Evolutionary conservation across 768 basidiomycete genomes (phyloP).

Genomic region (Boletus rufocinnamomeus): DNA sequence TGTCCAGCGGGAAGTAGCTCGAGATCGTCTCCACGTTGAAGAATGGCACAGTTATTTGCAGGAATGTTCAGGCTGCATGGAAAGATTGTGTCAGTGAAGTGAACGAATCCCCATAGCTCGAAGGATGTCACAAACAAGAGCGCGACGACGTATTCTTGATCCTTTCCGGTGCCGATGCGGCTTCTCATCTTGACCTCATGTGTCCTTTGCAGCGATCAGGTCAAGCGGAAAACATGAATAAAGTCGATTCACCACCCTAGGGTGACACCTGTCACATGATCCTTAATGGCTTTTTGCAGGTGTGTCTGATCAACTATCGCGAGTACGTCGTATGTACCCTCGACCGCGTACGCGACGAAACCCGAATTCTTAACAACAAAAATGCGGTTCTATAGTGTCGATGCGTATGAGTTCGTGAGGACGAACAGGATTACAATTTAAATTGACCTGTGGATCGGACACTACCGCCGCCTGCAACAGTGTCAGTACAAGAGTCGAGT

Average conservation of each 20-base stretch:
- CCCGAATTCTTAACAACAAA: conserved; percentile 81
- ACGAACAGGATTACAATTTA: not conserved
- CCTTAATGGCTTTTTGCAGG: conserved; percentile 57
- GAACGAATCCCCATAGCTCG: not conserved
- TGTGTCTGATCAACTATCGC: conserved; percentile 87
- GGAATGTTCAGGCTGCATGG: conserved; percentile 72
- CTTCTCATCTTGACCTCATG: conserved; percentile 82
- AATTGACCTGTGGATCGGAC: conserved; percentile 62
- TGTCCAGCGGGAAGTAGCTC: conserved; percentile 80
- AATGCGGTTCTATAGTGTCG: conserved; percentile 54
- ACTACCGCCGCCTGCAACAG: conserved; percentile 57
- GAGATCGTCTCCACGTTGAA: conserved; percentile 80
- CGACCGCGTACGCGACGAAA: conserved; percentile 74
- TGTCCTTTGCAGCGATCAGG: conserved; percentile 38
- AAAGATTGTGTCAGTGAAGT: conserved; percentile 1
- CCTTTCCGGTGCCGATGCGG: conserved; percentile 41
- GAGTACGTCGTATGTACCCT: conserved; percentile 77
- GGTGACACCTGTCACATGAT: conserved; percentile 57
- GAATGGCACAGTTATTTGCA: conserved; percentile 83
- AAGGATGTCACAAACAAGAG: conserved; percentile 55
- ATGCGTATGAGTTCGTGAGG: not conserved
- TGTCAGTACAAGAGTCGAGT: not conserved
- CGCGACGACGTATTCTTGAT: conserved; percentile 74
- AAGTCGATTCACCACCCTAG: conserved; percentile 52
- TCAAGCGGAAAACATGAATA: not conserved